Evolutionary conservation across 2,329 filamentous ascomycete genomes (phyloP).

Genomic region (Scedosporium dehoogii): DNA sequence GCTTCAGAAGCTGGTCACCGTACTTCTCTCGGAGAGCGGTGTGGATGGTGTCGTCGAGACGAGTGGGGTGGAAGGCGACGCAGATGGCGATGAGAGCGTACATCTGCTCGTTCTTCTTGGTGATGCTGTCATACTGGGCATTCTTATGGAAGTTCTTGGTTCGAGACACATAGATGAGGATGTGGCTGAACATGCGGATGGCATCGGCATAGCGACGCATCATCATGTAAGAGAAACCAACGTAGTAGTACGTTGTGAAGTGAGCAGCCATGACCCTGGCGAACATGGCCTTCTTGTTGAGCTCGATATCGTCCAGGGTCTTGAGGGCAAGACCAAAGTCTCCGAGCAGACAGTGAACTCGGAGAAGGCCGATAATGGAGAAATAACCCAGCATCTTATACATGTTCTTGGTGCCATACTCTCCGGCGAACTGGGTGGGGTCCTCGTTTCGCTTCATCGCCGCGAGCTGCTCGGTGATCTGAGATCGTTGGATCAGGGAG

Average conservation of each 20-base stretch:
- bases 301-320: conserved; percentile 97
- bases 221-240: conserved; percentile 99
- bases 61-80: conserved; percentile 93
- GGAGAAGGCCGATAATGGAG: conserved; percentile 93
- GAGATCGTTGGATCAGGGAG: conserved; percentile 95
- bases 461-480: conserved; percentile 94
- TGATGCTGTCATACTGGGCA: conserved; percentile 94
- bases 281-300: conserved; percentile 99
- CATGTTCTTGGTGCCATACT: conserved; percentile 87
- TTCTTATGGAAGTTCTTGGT: conserved; percentile 99
- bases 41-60: conserved; percentile 98
- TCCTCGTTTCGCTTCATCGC: conserved; percentile 95
- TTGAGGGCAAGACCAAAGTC: conserved; percentile 98
- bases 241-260: conserved; percentile 99
- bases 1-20: conserved; percentile 91
- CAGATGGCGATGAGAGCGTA: conserved; percentile 98
- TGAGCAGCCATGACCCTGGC: conserved; percentile 98
- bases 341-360: conserved; percentile 91
- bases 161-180: conserved; percentile 94
- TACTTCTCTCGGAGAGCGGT: conserved; percentile 97
- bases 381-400: conserved; percentile 99
- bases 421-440: conserved; percentile 74
- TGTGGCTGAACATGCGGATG: conserved; percentile 99
- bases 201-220: conserved; percentile 98
- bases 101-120: conserved; percentile 99